phyloP scores from a whole-genome alignment of 768 basidiomycete species.

The Boletus coccyginus region DNA sequence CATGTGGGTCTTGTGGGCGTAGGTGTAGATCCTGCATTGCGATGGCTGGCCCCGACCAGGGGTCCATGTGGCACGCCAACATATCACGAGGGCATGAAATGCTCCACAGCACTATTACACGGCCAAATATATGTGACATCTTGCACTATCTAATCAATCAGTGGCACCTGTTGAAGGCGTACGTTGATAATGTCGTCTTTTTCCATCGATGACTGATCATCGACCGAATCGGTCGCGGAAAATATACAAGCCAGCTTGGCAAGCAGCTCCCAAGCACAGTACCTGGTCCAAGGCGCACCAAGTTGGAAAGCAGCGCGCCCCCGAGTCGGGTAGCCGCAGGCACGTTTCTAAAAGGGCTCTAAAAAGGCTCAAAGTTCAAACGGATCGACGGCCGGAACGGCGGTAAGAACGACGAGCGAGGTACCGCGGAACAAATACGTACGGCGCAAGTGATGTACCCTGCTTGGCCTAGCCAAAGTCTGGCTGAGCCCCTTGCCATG shows the following conservation, averaged over 20 bases:
- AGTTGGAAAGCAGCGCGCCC: neutral
- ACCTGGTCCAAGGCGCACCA: neutral
- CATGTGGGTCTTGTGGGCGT: too few species aligned
- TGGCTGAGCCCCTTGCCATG: neutral
- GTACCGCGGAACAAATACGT: neutral
- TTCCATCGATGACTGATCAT: neutral
- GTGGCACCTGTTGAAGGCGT: neutral
- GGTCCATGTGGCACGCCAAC: too few species aligned
- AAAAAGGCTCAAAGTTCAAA: too few species aligned
- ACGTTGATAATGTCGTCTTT: too few species aligned
- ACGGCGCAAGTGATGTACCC: too few species aligned
- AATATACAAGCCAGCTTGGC: neutral
- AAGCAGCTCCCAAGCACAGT: neutral
- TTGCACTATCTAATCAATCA: constrained; percentile 10
- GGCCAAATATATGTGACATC: too few species aligned
- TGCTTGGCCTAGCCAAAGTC: neutral
- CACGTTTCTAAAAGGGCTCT: too few species aligned
- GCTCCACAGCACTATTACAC: too few species aligned
- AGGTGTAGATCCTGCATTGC: too few species aligned
- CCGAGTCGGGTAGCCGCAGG: neutral
- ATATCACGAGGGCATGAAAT: too few species aligned
- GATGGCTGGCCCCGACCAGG: too few species aligned
- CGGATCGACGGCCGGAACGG: neutral
- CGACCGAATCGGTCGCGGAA: neutral
- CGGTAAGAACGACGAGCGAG: neutral